Evolutionary conservation across 202 grass and related monocot genomes (phyloP).

Genomic region (Brachypodium distachyon): DNA sequence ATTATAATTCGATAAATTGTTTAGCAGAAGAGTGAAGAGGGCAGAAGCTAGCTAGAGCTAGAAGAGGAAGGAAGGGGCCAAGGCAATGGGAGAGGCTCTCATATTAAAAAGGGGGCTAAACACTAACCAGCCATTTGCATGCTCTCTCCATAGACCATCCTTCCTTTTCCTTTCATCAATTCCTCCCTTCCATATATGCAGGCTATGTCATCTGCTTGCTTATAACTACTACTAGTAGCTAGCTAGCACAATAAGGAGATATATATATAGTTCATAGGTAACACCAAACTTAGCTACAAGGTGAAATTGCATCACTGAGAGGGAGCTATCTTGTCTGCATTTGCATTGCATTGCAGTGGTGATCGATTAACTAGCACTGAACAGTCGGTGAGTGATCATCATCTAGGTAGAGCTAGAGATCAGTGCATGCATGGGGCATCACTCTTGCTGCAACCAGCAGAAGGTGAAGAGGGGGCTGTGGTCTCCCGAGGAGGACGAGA

Average conservation of each 20-base stretch:
- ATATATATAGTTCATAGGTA: slow-evolving; percentile 20
- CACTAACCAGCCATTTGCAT: slow-evolving; percentile 39
- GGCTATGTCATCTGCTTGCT: slow-evolving; percentile 8
- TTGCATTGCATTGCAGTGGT: background rate
- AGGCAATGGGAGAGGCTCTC: background rate
- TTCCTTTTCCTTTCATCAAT: too few relatives aligned
- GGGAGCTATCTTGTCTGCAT: too few relatives aligned
- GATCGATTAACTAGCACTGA: too few relatives aligned
- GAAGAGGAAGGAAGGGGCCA: background rate
- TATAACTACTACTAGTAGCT: background rate
- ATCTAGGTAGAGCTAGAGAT: too few relatives aligned
- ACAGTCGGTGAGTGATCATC: background rate
- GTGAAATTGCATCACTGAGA: too few relatives aligned
- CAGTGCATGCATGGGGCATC: slow-evolving; percentile 73
- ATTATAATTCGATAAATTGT: background rate
- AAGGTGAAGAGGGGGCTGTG: slow-evolving; percentile 98
- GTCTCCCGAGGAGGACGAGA: slow-evolving; percentile 99
- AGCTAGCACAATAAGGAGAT: background rate
- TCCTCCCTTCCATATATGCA: slow-evolving; percentile 4
- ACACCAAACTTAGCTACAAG: too few relatives aligned
- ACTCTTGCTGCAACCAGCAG: slow-evolving; percentile 99
- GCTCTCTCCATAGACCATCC: background rate
- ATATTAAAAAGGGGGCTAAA: slow-evolving; percentile 38
- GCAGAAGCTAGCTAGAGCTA: slow-evolving; percentile 21
- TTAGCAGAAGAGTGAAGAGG: slow-evolving; percentile 25